phyloP scores from a whole-genome alignment of 2,329 filamentous ascomycete species.

The Calonectria fujianensis region DNA sequence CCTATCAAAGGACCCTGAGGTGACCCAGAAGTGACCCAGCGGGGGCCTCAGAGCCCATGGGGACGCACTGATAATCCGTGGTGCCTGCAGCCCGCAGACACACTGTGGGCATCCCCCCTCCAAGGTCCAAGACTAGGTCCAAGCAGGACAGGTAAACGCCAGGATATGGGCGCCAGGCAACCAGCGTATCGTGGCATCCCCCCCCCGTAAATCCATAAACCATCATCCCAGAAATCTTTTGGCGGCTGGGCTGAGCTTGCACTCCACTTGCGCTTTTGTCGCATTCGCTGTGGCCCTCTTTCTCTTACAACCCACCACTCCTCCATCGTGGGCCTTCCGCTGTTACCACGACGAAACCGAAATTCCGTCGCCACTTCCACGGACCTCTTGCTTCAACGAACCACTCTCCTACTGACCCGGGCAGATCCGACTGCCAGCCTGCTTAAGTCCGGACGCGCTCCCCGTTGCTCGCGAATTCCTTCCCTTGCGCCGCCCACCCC shows the following conservation, averaged over 20 bases:
- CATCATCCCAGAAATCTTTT: constrained; percentile 35
- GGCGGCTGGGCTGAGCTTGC: constrained; percentile 37
- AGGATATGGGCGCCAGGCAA: constrained; percentile 48
- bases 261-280: constrained; percentile 41
- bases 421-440: constrained; percentile 42
- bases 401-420: constrained; percentile 12
- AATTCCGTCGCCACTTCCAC: constrained; percentile 16
- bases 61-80: constrained; percentile 32
- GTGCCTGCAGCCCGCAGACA: constrained; percentile 29
- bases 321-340: constrained; percentile 11
- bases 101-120: constrained; percentile 2
- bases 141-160: background rate
- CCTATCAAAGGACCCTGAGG: background rate
- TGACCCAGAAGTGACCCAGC: background rate
- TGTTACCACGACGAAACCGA: constrained; percentile 23
- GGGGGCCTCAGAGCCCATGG: constrained; percentile 19
- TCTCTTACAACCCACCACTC: constrained; percentile 22
- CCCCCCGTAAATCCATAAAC: constrained; percentile 20
- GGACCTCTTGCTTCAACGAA: background rate
- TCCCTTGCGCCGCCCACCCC: constrained; percentile 42
- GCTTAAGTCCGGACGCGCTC: constrained; percentile 16
- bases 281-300: constrained; percentile 28
- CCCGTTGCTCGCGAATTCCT: constrained; percentile 35
- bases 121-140: constrained; percentile 13
- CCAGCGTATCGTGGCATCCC: constrained; percentile 51